Base-by-base conservation (phyloP, 148 eudicot species). In the Heliamphora exappendiculata region DNA sequence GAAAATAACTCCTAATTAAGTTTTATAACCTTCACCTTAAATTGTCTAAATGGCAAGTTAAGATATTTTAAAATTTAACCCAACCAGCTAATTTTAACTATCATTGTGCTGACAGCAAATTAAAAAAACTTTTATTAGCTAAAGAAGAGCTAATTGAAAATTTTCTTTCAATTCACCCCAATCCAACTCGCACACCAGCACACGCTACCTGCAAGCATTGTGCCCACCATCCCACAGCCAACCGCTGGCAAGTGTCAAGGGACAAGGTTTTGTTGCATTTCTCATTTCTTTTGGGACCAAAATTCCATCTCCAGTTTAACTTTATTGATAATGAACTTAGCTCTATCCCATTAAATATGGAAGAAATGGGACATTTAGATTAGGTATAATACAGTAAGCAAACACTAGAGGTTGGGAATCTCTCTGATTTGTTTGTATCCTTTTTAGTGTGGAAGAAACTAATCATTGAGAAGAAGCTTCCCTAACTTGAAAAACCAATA, bases 401-500 rank as follows among this genome's bases (percentile, higher is more conserved):
- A 69, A 51, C 75, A 47, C 37, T 26, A 47, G 49, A 70, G 53
- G 47, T 49, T 4, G 74, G 50, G 65, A 78, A 74, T 82, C 72
- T 82, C 72, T 82, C 37, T 29, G 53, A 55, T 22, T 58, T 41
- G 24, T 71, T 50, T 33, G 42, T 33, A 19, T 70, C 42, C 31
- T 28, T 45, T 20, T 60, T 20, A 10, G 37, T 62, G 22, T 17
- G 42, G n/a, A 28, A n/a, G 24, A 24, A 66, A 42, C 45, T 26
- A 36, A 50, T 31, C 63, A 37, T 51, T 51, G 22, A 24, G 29
- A 76, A 37, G 70, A 67, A 54, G 41, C 79, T 53, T 24, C 44
- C 24, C 33, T 33, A 44, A 76, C 63, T 28, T 16, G 9, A 7
- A 44, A 44, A 67, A 39, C 0, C 5, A 39, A 22, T 67, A 64